Conservation (phyloP, 495 filamentous ascomycete species). For the Evernia prunastri region DNA sequence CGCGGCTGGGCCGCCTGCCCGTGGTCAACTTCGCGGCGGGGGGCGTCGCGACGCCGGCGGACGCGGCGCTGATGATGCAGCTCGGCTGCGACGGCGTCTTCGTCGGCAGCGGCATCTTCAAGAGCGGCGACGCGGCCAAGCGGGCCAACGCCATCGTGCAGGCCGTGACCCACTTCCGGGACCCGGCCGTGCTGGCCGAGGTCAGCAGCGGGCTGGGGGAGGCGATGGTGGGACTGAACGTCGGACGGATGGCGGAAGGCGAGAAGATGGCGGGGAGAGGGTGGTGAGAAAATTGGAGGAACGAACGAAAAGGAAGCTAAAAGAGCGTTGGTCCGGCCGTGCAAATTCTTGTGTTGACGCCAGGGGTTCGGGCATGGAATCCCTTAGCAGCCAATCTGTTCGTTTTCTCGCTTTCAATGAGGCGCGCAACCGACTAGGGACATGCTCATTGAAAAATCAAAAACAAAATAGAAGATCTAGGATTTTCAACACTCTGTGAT, state of each 20-base stretch:
- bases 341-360: too few species aligned
- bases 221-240: conserved; percentile 94
- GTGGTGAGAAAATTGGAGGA: too few species aligned
- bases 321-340: too few species aligned
- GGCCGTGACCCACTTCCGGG: conserved; percentile 82
- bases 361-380: not conserved
- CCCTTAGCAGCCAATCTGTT: not conserved
- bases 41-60: conserved; percentile 90
- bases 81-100: conserved; percentile 97
- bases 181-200: conserved; percentile 80
- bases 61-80: conserved; percentile 99
- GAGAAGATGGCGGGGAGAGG: conserved; percentile 83
- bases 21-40: conserved; percentile 99
- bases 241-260: conserved; percentile 59
- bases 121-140: conserved; percentile 80
- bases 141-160: conserved; percentile 91
- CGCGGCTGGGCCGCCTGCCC: conserved; percentile 77
- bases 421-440: not conserved
- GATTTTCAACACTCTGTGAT: not conserved
- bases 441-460: not conserved
- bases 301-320: too few species aligned
- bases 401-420: not conserved
- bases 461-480: not conserved
- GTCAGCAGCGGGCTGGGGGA: conserved; percentile 81
- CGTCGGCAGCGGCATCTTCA: conserved; percentile 95